Evolutionary conservation across 2,329 filamentous ascomycete genomes (phyloP), one percentile per base, ranked within the genome.

Genomic region (Sporothrix brunneoviolacea): DNA sequence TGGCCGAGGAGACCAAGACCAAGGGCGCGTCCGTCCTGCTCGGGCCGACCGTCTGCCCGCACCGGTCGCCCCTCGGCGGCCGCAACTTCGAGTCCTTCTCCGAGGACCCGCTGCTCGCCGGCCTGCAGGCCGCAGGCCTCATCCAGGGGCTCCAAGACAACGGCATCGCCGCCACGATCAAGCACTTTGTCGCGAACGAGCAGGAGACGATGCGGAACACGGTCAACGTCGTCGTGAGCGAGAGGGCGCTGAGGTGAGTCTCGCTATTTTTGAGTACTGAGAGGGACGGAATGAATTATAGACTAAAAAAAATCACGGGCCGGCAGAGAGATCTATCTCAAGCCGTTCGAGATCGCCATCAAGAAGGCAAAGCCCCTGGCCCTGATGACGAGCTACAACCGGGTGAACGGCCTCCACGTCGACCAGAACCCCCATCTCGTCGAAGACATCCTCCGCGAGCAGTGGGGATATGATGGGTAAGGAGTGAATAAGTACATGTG

Each of bases 1-100:
- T 48, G 45, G 45, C 35, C 12, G 45, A 48, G 36, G 45, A 48
- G 45, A 30, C 45, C n/a, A 39, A 48, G 24, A 48, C 45, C 18
- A 48, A 48, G 36, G 45, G 45, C 6, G 45, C 45, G 21, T 37
- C 35, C 15, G 45, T 48, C n/a, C n/a, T n/a, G n/a, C n/a, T n/a
- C n/a, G n/a, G n/a, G n/a, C n/a, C n/a, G n/a, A 42, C 39, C 4
- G 22, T 42, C 13, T 42, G 39, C 24, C 16, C 30, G 24, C 39
- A 42, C 39, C 24, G 39, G 6, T 27, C 28, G 22, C 41, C 41
- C 7, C 41, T 43, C 19, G 41, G 41, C 28, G 41, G 41, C 18
- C 41, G 41, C 41, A 43, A 43, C 28, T 43, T 32, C 21, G 41
- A 43, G 28, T 21, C 27, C 28, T 43, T 35, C 19, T 40, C 33